Evolutionary conservation across 2,329 filamentous ascomycete species (phyloP).

Genomic region (Bipolaris gigantea): DNA sequence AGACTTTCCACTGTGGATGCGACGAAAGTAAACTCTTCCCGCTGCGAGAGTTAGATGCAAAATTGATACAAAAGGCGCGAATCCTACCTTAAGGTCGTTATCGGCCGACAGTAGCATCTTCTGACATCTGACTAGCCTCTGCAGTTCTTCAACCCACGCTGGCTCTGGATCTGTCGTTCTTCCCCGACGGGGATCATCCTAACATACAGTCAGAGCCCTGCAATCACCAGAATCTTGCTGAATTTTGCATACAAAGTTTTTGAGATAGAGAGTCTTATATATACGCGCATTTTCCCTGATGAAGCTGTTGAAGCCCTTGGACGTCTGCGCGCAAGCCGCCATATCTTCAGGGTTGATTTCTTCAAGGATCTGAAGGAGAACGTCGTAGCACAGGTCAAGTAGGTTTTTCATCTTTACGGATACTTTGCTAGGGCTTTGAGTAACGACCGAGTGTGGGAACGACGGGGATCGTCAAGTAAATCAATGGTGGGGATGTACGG

Average conservation of each 20-base stretch:
- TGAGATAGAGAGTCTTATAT: slow-evolving; percentile 64
- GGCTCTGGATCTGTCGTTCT: slow-evolving; percentile 31
- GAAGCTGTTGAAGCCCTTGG: slow-evolving; percentile 53
- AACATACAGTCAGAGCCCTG: slow-evolving; percentile 10
- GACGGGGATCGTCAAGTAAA: background rate
- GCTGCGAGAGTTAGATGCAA: slow-evolving; percentile 17
- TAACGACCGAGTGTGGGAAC: background rate
- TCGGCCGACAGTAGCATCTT: slow-evolving; percentile 52
- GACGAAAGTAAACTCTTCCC: slow-evolving; percentile 39
- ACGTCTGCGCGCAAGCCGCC: slow-evolving; percentile 35
- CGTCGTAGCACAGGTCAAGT: slow-evolving; percentile 43
- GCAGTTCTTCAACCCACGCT: slow-evolving; percentile 36
- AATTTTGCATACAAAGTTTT: slow-evolving; percentile 52
- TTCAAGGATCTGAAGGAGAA: slow-evolving; percentile 40
- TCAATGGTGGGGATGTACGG: background rate
- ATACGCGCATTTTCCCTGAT: slow-evolving; percentile 62
- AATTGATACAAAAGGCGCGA: background rate
- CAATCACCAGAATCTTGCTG: background rate
- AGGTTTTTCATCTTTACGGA: slow-evolving; percentile 26
- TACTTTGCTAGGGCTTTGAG: background rate
- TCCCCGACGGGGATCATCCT: slow-evolving; percentile 46
- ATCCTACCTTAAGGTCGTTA: slow-evolving; percentile 45
- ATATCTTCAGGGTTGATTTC: slow-evolving; percentile 38
- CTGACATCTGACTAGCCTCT: slow-evolving; percentile 37
- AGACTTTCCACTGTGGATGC: slow-evolving; percentile 48